Evolutionary conservation across 1,284 basidiomycete species (phyloP).

Genomic region (Schizophyllum commune): DNA sequence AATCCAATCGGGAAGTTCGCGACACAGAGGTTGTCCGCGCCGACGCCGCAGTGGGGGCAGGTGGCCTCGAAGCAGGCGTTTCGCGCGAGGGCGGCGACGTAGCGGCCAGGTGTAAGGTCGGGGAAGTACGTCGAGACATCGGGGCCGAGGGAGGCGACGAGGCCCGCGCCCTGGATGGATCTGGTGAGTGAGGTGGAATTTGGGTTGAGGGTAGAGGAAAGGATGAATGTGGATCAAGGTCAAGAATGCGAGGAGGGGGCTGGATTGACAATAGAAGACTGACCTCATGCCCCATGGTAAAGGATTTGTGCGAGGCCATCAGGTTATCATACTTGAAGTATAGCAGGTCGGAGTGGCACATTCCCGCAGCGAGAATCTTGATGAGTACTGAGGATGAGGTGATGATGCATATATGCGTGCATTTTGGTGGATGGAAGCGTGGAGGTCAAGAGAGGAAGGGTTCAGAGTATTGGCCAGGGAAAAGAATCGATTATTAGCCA

Average conservation of each 20-base stretch:
- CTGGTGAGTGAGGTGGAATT: background rate
- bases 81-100: background rate
- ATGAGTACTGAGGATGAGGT: background rate
- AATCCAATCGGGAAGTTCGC: conserved; percentile 1
- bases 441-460: too few relatives aligned
- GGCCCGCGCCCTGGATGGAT: background rate
- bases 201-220: too few relatives aligned
- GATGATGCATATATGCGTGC: too few relatives aligned
- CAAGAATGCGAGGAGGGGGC: background rate
- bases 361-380: background rate
- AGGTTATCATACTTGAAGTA: background rate
- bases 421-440: too few relatives aligned
- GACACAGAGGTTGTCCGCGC: conserved; percentile 1
- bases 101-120: background rate
- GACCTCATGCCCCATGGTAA: background rate
- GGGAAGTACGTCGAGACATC: background rate
- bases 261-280: background rate
- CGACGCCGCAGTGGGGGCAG: conserved; percentile 1
- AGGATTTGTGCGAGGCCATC: background rate
- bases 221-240: background rate
- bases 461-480: too few relatives aligned
- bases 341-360: background rate
- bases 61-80: background rate
- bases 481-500: too few relatives aligned
- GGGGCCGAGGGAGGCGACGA: background rate